Conservation (phyloP, 2,329 filamentous ascomycete species). For the Purpureocillium takamizusanense region DNA sequence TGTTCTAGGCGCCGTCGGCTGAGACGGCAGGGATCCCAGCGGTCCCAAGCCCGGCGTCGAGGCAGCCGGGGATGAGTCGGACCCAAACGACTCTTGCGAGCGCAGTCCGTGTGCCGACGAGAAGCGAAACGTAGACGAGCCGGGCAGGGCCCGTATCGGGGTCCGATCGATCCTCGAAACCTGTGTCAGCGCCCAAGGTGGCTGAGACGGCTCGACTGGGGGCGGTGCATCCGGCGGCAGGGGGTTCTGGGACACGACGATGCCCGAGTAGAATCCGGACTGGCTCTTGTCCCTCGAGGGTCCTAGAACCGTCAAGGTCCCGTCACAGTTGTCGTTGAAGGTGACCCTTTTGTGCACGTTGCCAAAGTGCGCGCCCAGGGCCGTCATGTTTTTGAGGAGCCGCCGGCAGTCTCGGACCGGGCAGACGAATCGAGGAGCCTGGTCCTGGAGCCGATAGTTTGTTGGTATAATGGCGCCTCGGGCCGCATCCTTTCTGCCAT, state of each 20-base stretch:
- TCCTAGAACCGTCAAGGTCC: constrained; percentile 23
- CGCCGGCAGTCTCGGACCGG: constrained; percentile 26
- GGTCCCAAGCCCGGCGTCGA: too few relatives aligned
- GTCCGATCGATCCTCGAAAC: too few relatives aligned
- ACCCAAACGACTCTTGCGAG: too few relatives aligned
- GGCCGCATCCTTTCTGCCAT: constrained; percentile 3
- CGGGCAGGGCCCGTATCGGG: too few relatives aligned
- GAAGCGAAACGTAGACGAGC: too few relatives aligned
- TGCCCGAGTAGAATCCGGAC: constrained; percentile 13
- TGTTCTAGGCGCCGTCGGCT: too few relatives aligned
- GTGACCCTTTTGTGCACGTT: constrained; percentile 14
- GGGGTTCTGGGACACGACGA: constrained; percentile 18
- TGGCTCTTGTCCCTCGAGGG: constrained; percentile 12
- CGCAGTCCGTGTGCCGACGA: too few relatives aligned
- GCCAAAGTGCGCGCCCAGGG: constrained; percentile 16
- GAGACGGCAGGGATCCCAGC: too few relatives aligned
- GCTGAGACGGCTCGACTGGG: constrained; percentile 3
- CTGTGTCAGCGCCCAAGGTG: background rate
- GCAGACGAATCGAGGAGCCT: constrained; percentile 22
- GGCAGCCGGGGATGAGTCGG: too few relatives aligned
- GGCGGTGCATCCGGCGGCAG: constrained; percentile 10
- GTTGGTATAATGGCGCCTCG: constrained; percentile 23
- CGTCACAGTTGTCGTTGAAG: constrained; percentile 32
- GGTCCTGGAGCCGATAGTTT: constrained; percentile 17
- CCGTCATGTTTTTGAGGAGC: constrained; percentile 13